Evolutionary conservation across 169 alveolate genomes (phyloP), one percentile per base, ranked within the genome.

Genomic region (Plasmodium knowlesi): DNA sequence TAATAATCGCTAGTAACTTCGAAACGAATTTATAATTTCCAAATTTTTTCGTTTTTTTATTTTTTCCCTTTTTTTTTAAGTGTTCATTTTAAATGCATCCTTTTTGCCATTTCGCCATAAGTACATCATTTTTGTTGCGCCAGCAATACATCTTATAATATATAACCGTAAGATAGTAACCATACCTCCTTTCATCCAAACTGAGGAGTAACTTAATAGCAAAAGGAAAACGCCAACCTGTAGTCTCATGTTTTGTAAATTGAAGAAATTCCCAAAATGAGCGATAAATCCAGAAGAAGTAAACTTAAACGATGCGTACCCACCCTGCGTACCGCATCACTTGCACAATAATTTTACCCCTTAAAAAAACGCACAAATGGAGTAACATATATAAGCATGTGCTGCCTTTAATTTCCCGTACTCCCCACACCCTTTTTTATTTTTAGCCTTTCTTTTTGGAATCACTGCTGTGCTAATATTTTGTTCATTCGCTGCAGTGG

Each of bases 231-330:
- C 32, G 37, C 22, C 37, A 22, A 83, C 19, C 73, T 5, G n/a
- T 25, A 57, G 74, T 32, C 83, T 70, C 32, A 83, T 83, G 92
- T 22, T 83, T 4, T 71, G 19, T 39, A 41, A 83, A 83, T 19
- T 71, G 32, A 30, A 81, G 72, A 30, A 83, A 74, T 54, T 34
- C 53, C 39, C 74, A 86, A 86, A 86, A 86, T 86, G 93, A 76
- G 93, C 70, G 93, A 86, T 16, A 86, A 86, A 86, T 86, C 93
- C 93, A 86, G 93, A 71, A 74, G 93, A 86, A 30, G 93, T 86
- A 86, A 85, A 84, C 9, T 22, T 84, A 84, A 14, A 30, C 71
- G 41, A 53, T 30, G 25, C 12, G 25, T 84, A 8, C 76, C n/a
- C 37, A 46, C 61, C 4, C 12, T 34, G 50, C 83, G 61, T 12